Conservation (phyloP, 2,329 filamentous ascomycete species). For the Kalaharituber pfeilii region DNA sequence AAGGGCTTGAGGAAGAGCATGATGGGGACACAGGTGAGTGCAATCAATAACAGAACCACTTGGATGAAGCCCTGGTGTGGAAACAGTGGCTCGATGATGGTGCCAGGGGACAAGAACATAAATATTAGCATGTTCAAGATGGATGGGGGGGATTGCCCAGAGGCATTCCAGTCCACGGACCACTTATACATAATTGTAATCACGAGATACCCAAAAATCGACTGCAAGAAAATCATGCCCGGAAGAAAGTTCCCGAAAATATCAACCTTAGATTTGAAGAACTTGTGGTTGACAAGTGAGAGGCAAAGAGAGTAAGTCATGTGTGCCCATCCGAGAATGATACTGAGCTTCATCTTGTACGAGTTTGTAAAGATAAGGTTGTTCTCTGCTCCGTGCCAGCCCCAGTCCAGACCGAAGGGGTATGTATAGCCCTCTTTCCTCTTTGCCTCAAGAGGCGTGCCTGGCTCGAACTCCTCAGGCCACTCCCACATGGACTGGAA, state of each 20-base stretch:
- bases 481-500: constrained; percentile 86
- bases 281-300: constrained; percentile 77
- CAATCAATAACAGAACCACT: constrained; percentile 59
- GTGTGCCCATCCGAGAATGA: constrained; percentile 89
- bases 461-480: constrained; percentile 49
- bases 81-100: constrained; percentile 54
- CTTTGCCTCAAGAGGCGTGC: constrained; percentile 45
- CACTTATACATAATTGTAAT: constrained; percentile 95
- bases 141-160: constrained; percentile 55
- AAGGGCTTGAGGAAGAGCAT: constrained; percentile 90
- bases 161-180: constrained; percentile 68
- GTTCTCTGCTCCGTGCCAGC: constrained; percentile 93
- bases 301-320: constrained; percentile 98
- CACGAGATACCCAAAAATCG: constrained; percentile 92
- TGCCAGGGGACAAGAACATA: constrained; percentile 90
- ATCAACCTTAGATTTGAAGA: constrained; percentile 89
- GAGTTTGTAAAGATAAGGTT: constrained; percentile 91
- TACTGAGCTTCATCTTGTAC: constrained; percentile 99
- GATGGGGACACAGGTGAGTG: constrained; percentile 71
- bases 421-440: constrained; percentile 67
- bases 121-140: constrained; percentile 98
- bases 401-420: constrained; percentile 88
- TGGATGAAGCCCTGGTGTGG: constrained; percentile 60
- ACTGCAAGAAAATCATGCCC: constrained; percentile 98
- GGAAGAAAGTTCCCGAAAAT: constrained; percentile 96